Conservation (phyloP, 2,329 filamentous ascomycete species). For the Cladosporium cucumerinum region DNA sequence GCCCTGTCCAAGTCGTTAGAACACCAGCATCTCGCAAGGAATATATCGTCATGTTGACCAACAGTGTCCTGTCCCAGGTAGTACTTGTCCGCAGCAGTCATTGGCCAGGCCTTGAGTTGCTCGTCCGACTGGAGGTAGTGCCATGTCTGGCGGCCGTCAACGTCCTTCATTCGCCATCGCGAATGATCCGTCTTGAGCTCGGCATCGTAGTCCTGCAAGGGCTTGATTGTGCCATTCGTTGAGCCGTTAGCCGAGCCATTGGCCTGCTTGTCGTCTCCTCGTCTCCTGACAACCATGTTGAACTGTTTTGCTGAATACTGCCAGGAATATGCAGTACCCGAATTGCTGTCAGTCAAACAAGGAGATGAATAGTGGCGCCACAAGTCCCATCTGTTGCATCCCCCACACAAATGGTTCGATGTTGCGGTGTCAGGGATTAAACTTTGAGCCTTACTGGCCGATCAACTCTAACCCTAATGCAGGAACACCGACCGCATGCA, state of each 20-base stretch:
- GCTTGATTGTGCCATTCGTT: background rate
- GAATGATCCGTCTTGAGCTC: constrained; percentile 63
- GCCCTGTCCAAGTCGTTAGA: constrained; percentile 49
- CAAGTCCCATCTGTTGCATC: background rate
- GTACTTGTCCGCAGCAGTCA: constrained; percentile 85
- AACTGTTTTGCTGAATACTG: background rate
- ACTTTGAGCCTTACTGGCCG: background rate
- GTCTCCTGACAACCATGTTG: constrained; percentile 22
- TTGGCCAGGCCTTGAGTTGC: constrained; percentile 73
- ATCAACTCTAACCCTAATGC: background rate
- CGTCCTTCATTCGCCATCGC: constrained; percentile 80
- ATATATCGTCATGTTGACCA: constrained; percentile 24
- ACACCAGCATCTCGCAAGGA: constrained; percentile 3
- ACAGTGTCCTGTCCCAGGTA: constrained; percentile 78
- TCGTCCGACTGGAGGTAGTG: constrained; percentile 77
- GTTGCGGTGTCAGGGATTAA: background rate
- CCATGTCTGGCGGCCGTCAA: constrained; percentile 87
- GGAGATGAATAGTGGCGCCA: background rate
- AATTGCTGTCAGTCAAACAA: background rate
- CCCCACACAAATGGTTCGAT: constrained; percentile 4
- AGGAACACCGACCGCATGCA: background rate
- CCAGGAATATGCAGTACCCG: background rate
- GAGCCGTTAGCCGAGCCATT: constrained; percentile 23
- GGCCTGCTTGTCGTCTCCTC: constrained; percentile 19
- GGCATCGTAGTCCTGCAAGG: background rate